A percentile compares a stretch with the other conserved stretches of the same genome.
These are phyloP conservation scores for Aspergillus nomiae DNA, from an alignment of 2,329 filamentous ascomycete genomes.

Conservation along the genomic window DNA sequence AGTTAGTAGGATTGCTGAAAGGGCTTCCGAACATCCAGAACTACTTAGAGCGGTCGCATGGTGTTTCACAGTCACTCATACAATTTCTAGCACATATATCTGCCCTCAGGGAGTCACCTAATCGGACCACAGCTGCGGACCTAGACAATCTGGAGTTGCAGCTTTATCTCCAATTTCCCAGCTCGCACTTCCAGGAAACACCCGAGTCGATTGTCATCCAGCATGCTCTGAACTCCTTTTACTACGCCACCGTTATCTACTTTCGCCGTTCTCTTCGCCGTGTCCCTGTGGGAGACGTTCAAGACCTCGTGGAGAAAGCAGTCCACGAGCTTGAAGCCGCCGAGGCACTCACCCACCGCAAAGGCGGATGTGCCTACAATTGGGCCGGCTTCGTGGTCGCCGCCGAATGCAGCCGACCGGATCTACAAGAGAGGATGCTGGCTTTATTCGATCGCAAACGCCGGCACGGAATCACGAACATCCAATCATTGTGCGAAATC, in stretches of 20 bases:
- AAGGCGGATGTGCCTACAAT: slow-evolving; percentile 37
- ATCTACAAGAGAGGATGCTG: slow-evolving; percentile 32
- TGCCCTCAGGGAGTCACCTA: slow-evolving; percentile 26
- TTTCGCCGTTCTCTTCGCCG: slow-evolving; percentile 37
- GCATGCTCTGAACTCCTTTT: slow-evolving; percentile 37
- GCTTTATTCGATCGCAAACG: slow-evolving; percentile 34
- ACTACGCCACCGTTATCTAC: slow-evolving; percentile 39
- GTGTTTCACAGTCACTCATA: slow-evolving; percentile 29
- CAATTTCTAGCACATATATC: slow-evolving; percentile 29
- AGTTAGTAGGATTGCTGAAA: slow-evolving; percentile 22
- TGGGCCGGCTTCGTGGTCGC: slow-evolving; percentile 41
- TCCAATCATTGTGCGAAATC: slow-evolving; percentile 34
- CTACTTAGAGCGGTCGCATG: slow-evolving; percentile 32
- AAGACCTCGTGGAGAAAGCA: slow-evolving; percentile 35
- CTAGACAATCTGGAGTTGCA: slow-evolving; percentile 36
- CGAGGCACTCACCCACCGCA: slow-evolving; percentile 29
- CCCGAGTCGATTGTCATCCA: slow-evolving; percentile 22
- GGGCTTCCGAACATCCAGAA: slow-evolving; percentile 23
- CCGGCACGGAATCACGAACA: slow-evolving; percentile 39
- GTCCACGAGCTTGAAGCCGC: slow-evolving; percentile 35
- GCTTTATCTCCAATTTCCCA: slow-evolving; percentile 29
- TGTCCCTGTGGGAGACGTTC: slow-evolving; percentile 25
- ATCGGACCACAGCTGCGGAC: slow-evolving; percentile 16
- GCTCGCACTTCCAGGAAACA: slow-evolving; percentile 23
- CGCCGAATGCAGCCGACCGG: slow-evolving; percentile 33